phyloP scores from a whole-genome alignment of 768 basidiomycete genomes.

The Tubosaeta sp. region DNA sequence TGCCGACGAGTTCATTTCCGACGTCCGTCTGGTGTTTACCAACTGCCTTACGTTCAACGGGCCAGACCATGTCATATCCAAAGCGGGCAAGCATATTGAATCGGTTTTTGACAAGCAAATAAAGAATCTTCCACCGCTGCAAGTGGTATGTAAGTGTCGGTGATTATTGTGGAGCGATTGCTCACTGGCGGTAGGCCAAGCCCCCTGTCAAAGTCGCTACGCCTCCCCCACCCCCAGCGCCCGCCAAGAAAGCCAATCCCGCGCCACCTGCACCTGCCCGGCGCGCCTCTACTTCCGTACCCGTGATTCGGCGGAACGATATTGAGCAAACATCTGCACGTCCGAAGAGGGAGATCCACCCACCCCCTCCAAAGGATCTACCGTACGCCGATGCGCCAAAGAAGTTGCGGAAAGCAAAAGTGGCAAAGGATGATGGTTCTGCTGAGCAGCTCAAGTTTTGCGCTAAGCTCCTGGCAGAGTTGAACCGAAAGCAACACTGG shows the following conservation, averaged over 20 bases:
- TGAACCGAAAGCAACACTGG: conserved; percentile 77
- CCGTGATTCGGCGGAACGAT: conserved; percentile 80
- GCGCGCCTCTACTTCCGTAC: conserved; percentile 75
- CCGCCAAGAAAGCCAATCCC: conserved; percentile 24
- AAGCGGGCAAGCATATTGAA: conserved; percentile 80
- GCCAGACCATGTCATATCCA: conserved; percentile 72
- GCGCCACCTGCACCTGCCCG: conserved; percentile 46
- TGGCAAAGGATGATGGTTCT: conserved; percentile 59
- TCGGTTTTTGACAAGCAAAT: conserved; percentile 85
- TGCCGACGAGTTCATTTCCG: conserved; percentile 77
- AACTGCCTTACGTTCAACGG: conserved; percentile 95
- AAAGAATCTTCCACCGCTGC: conserved; percentile 72
- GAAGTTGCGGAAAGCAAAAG: conserved; percentile 60
- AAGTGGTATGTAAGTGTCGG: conserved; percentile 56
- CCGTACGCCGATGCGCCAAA: conserved; percentile 76
- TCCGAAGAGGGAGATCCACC: conserved; percentile 98
- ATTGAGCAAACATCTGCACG: conserved; percentile 51
- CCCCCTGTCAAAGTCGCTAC: conserved; percentile 40
- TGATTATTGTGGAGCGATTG: conserved; percentile 10
- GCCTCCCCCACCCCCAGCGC: conserved; percentile 32
- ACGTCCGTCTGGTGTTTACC: conserved; percentile 83
- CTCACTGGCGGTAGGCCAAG: conserved; percentile 33
- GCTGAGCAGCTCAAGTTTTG: conserved; percentile 86
- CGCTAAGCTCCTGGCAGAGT: conserved; percentile 63
- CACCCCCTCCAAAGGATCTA: conserved; percentile 88